Base-by-base conservation (phyloP, 257 asterid genomes). In the Leptodermis oblonga region DNA sequence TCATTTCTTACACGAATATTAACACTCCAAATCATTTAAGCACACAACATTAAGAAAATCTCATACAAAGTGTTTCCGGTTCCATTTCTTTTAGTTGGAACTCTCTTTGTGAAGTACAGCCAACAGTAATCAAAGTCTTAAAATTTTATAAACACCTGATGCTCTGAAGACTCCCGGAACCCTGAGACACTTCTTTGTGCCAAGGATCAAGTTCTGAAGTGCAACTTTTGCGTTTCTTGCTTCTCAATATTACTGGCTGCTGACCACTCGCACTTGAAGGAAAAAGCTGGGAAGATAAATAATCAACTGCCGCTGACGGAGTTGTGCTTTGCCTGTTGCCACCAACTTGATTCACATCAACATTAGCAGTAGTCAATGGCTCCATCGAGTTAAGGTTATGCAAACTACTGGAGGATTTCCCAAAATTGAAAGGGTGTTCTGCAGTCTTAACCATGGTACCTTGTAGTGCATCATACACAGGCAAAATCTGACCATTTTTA, bases 161-260 rank as follows among this genome's bases (percentile, higher is more conserved):
- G 41, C 72, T 73, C 77, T 75, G 82, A 75, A 67, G 75, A 74
- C 42, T 69, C 34, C 20, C 65, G 43, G 83, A 75, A 71, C 77
- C 83, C 52, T 66, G 83, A 33, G 83, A 78, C 74, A 88, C 84
- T 76, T 83, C 91, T 76, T 78, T 84, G 83, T 75, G 72, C 97
- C 97, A 88, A 26, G 96, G 82, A 70, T 25, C 77, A 76, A 67
- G 80, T 41, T 73, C 87, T 60, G 73, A 77, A 42, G 86, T 62
- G 53, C 80, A 86, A 75, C 71, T 85, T 77, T 72, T 86, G 20
- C 88, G 90, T 78, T 88, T 88, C 80, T 79, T 86, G 61, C 83
- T 81, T 68, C 76, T 75, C 80, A 39, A 75, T 51, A 55, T 48
- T 67, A 71, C 82, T 65, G 78, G 73, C 67, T 73, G 71, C 62